phyloP scores from a whole-genome alignment of 1,284 basidiomycete species.

The Amylostereum chailletii region DNA sequence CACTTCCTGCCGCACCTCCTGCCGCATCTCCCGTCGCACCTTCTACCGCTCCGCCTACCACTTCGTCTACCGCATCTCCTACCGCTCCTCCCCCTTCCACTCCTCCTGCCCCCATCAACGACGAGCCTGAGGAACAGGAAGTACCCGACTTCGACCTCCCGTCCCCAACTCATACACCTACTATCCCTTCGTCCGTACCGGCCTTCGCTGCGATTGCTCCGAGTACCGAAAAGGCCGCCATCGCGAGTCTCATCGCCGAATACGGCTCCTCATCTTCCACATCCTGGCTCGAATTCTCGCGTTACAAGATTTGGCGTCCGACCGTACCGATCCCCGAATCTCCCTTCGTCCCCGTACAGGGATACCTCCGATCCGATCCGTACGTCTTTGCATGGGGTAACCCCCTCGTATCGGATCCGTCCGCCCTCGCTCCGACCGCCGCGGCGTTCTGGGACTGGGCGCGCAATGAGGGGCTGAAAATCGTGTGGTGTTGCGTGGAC shows the following conservation, averaged over 20 bases:
- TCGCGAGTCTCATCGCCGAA: conserved; percentile 29
- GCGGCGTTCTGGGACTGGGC: conserved; percentile 28
- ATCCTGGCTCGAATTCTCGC: conserved; percentile 37
- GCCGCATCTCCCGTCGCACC: too few species aligned
- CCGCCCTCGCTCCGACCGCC: conserved; percentile 25
- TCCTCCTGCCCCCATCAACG: too few species aligned
- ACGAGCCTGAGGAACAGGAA: too few species aligned
- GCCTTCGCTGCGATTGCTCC: not conserved
- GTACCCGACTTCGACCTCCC: not conserved
- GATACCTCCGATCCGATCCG: conserved; percentile 15
- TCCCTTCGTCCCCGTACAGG: conserved; percentile 32
- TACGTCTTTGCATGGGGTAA: conserved; percentile 40
- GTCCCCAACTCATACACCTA: not conserved
- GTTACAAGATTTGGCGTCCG: conserved; percentile 35
- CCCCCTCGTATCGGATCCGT: conserved; percentile 31
- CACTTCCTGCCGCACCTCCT: too few species aligned
- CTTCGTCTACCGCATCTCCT: too few species aligned
- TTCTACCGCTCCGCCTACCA: too few species aligned
- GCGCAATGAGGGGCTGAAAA: conserved; percentile 21
- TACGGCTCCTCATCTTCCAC: conserved; percentile 34
- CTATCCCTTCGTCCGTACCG: conserved; percentile 5
- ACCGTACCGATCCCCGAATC: conserved; percentile 24
- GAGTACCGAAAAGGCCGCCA: conserved; percentile 16
- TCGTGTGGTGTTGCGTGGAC: conserved; percentile 35
- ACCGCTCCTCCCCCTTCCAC: too few species aligned